Conservation (phyloP, 1,139 yeast genomes). For the Blastobotrys elegans region DNA sequence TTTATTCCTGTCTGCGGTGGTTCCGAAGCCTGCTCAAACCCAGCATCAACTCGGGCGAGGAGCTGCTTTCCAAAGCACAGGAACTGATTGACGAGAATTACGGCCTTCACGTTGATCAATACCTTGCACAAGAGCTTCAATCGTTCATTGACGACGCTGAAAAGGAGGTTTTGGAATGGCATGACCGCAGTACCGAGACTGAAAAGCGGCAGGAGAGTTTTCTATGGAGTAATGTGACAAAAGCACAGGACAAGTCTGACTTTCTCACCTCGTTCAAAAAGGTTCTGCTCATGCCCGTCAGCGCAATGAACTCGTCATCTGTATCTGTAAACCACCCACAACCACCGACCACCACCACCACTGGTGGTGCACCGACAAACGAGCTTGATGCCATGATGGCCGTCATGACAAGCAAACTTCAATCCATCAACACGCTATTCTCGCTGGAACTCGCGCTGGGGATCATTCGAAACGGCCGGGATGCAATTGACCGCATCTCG, state of each 20-base stretch:
- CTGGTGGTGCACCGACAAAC: conserved; percentile 32
- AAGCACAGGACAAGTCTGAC: conserved; percentile 42
- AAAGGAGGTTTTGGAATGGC: conserved; percentile 35
- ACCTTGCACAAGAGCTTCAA: conserved; percentile 38
- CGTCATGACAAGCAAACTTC: conserved; percentile 39
- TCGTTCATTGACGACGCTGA: conserved; percentile 33
- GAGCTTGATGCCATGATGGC: conserved; percentile 45
- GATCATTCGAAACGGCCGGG: conserved; percentile 36
- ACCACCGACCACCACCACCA: conserved; percentile 12
- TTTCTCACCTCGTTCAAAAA: conserved; percentile 53
- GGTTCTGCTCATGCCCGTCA: conserved; percentile 37
- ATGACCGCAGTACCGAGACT: conserved; percentile 30
- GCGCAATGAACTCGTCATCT: conserved; percentile 19
- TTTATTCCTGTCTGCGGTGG: conserved; percentile 22
- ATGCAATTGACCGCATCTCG: conserved; percentile 35
- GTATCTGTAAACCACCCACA: conserved; percentile 8
- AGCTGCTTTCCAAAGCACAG: conserved; percentile 29
- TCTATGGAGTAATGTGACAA: conserved; percentile 41
- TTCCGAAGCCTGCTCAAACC: conserved; percentile 29
- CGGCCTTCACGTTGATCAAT: conserved; percentile 40
- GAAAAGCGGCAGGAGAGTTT: conserved; percentile 40
- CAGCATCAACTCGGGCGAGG: conserved; percentile 31
- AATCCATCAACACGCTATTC: conserved; percentile 38
- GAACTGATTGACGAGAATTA: conserved; percentile 46
- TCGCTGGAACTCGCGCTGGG: conserved; percentile 41